These are phyloP conservation scores for Cadophora sp. DNA, from an alignment of 2,329 filamentous ascomycete genomes.

Conservation along the genomic window DNA sequence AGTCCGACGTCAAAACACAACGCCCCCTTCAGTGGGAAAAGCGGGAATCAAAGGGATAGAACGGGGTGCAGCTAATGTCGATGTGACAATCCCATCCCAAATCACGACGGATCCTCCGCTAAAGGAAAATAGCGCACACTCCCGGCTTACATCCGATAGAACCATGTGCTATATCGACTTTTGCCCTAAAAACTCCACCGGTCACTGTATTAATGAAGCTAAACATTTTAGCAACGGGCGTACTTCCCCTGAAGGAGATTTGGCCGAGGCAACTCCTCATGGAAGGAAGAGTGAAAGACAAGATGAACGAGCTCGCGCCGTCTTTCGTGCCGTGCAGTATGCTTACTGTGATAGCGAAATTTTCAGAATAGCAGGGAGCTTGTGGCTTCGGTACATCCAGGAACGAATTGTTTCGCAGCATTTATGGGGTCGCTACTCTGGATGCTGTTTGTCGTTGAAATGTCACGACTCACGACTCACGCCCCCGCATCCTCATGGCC, in stretches of 20 bases:
- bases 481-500: not conserved
- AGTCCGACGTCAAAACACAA: not conserved
- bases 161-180: conserved; percentile 4
- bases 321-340: not conserved
- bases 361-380: not conserved
- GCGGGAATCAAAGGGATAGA: not conserved
- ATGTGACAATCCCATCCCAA: conserved; percentile 5
- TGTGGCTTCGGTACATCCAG: not conserved
- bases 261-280: conserved; percentile 11
- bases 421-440: not conserved
- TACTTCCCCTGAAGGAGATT: conserved; percentile 20
- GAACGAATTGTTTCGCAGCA: not conserved
- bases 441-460: not conserved
- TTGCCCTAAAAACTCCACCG: not conserved
- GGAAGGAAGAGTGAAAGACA: not conserved
- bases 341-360: not conserved
- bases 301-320: not conserved
- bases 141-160: conserved; percentile 8
- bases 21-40: not conserved
- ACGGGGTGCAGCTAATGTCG: conserved; percentile 5
- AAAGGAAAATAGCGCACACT: not conserved
- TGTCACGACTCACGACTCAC: not conserved
- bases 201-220: not conserved
- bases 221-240: conserved; percentile 24
- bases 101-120: not conserved